Evolutionary conservation across 2,329 filamentous ascomycete species (phyloP).

Genomic region (Hymenoscyphus scutula): DNA sequence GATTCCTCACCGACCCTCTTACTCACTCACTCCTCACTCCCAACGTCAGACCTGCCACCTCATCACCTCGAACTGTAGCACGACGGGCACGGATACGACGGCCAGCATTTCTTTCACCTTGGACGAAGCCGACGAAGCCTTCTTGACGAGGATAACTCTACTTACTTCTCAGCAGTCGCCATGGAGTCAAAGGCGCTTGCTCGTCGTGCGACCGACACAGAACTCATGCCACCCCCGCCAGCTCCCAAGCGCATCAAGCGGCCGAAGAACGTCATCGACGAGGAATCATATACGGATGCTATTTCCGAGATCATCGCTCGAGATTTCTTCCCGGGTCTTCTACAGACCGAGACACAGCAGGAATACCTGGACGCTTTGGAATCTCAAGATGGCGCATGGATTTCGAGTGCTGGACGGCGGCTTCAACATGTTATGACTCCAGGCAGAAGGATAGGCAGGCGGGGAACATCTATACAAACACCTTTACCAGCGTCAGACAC

Average conservation of each 20-base stretch:
- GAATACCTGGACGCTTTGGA: slow-evolving; percentile 92
- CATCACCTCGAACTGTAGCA: neutral
- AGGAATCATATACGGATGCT: slow-evolving; percentile 88
- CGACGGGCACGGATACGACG: neutral
- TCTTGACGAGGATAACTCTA: neutral
- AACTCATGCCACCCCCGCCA: slow-evolving; percentile 86
- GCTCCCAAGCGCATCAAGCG: slow-evolving; percentile 93
- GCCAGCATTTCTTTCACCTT: neutral
- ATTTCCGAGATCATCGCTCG: slow-evolving; percentile 92
- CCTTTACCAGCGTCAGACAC: slow-evolving; percentile 47
- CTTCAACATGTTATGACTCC: slow-evolving; percentile 81
- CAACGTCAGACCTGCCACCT: neutral
- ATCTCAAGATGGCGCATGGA: slow-evolving; percentile 82
- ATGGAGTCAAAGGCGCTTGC: slow-evolving; percentile 56
- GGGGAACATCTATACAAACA: slow-evolving; percentile 37
- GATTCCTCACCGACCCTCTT: too few species aligned
- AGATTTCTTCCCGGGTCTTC: slow-evolving; percentile 92
- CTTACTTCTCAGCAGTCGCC: neutral
- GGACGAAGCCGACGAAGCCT: too few species aligned
- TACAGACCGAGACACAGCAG: slow-evolving; percentile 81
- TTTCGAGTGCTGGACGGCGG: slow-evolving; percentile 71
- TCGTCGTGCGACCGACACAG: slow-evolving; percentile 59
- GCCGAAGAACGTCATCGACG: slow-evolving; percentile 82
- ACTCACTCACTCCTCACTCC: neutral
- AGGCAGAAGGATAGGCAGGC: slow-evolving; percentile 46